Percentiles rank a stretch among this genome's conserved stretches.
These are phyloP conservation scores for Amanita pseudoporphyria DNA, from an alignment of 768 basidiomycete genomes.

Conservation along the genomic window DNA sequence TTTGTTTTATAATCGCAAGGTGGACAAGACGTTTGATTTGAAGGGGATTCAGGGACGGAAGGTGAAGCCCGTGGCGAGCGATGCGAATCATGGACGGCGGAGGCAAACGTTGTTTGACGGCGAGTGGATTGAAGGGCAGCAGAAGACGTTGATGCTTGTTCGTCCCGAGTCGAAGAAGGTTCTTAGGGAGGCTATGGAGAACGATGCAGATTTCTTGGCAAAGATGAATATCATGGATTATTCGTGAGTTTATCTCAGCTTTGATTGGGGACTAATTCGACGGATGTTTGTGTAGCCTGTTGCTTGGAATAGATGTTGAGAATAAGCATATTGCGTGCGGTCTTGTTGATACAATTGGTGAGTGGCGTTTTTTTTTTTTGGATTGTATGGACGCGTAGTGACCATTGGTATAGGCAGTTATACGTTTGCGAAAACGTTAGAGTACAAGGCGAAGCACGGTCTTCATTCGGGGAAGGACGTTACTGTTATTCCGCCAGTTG, in stretches of 20 bases:
- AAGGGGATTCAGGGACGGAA: constrained; percentile 78
- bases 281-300: constrained; percentile 33
- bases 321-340: constrained; percentile 65
- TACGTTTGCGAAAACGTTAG: constrained; percentile 78
- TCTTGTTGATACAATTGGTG: constrained; percentile 77
- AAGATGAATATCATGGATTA: constrained; percentile 84
- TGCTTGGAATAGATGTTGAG: constrained; percentile 64
- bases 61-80: constrained; percentile 38
- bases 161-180: constrained; percentile 68
- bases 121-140: constrained; percentile 81
- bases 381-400: neutral
- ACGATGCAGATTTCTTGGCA: constrained; percentile 66
- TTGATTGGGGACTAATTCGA: neutral
- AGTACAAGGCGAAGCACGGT: constrained; percentile 78
- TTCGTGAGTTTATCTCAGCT: constrained; percentile 39
- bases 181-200: constrained; percentile 55
- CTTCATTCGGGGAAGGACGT: constrained; percentile 64
- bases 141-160: constrained; percentile 52
- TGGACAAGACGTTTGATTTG: constrained; percentile 67
- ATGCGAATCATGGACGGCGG: constrained; percentile 21
- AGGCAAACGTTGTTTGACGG: constrained; percentile 67
- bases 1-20: constrained; percentile 61
- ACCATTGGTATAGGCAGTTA: constrained; percentile 51
- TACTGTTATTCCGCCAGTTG: constrained; percentile 70
- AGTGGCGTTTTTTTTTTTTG: neutral